Evolutionary conservation across 306 rosid species (phyloP), one percentile per base, ranked within the genome.

Genomic region (peach (Prunus persica)): DNA sequence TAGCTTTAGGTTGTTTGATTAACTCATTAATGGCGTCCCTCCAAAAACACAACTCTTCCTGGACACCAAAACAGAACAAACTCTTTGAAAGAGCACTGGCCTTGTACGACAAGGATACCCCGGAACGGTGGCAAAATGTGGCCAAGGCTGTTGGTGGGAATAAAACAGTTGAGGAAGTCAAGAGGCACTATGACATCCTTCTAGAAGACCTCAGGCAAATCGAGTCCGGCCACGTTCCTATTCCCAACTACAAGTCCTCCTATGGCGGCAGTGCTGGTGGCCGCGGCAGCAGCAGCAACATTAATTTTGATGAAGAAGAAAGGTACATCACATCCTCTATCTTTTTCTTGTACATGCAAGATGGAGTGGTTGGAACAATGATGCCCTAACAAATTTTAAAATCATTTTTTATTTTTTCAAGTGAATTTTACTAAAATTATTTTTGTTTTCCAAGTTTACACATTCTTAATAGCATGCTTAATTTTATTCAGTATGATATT

Each of bases 101-200:
- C 68, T 24, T 71, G 74, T 79, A 79, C 25, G 88, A 85, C 57
- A 77, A 76, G 54, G 86, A 85, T 65, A 85, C 84, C 16, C 84
- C 86, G 9, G 84, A 85, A 11, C 43, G 88, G 76, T 85, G 88
- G 88, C 65, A 71, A 8, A 85, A 85, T 73, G 86, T 85, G 58
- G 86, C 88, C 50, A 81, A 57, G 52, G 81, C 81, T 25, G 78
- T 81, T 1, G 88, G 85, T 22, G 76, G 73, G 5, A 75, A 57
- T 4, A 81, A 84, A 62, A 84, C 88, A 19, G 74, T 77, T 3
- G 88, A 81, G 5, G 88, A 84, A 51, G 85, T 81, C 3, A 78
- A 81, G 63, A 78, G 66, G 11, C 83, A 84, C 64, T 81, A 81
- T 13, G 78, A 81, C 16, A 52, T 81, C 67, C 88, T 84, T 30